phyloP scores from a whole-genome alignment of 2,329 filamentous ascomycete genomes.

The Phoma sp. region DNA sequence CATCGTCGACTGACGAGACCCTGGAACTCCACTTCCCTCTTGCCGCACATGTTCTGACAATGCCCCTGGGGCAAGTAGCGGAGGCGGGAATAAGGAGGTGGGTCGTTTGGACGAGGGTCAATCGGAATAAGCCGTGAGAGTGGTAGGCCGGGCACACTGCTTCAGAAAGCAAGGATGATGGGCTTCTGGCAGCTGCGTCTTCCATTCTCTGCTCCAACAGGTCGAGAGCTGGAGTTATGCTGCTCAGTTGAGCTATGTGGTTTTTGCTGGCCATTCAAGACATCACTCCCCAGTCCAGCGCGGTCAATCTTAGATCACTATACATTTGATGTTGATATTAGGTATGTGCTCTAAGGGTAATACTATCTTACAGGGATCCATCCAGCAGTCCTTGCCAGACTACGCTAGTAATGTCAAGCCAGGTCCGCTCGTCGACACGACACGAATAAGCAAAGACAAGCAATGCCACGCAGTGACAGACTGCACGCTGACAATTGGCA shows the following conservation, averaged over 20 bases:
- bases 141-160: background rate
- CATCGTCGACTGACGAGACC: background rate
- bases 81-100: slow-evolving; percentile 14
- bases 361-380: slow-evolving; percentile 21
- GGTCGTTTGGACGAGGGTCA: slow-evolving; percentile 6
- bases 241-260: background rate
- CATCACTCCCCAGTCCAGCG: background rate
- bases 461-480: slow-evolving; percentile 16
- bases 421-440: slow-evolving; percentile 5
- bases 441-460: slow-evolving; percentile 13
- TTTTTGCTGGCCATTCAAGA: background rate
- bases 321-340: slow-evolving; percentile 21
- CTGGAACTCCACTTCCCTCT: slow-evolving; percentile 1
- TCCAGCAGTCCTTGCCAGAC: slow-evolving; percentile 19
- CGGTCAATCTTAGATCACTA: background rate
- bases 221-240: background rate
- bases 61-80: slow-evolving; percentile 1
- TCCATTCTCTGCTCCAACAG: background rate
- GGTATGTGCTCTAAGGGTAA: slow-evolving; percentile 17
- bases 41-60: slow-evolving; percentile 1
- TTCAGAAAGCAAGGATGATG: too few relatives aligned
- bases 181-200: background rate
- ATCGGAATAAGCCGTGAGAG: slow-evolving; percentile 4
- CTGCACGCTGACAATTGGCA: slow-evolving; percentile 15
- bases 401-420: slow-evolving; percentile 6